A percentile compares a stretch with the other conserved stretches of the same genome.
Evolutionary conservation across 305 asterid genomes (phyloP).

Genomic region (Petunia hybrid): DNA sequence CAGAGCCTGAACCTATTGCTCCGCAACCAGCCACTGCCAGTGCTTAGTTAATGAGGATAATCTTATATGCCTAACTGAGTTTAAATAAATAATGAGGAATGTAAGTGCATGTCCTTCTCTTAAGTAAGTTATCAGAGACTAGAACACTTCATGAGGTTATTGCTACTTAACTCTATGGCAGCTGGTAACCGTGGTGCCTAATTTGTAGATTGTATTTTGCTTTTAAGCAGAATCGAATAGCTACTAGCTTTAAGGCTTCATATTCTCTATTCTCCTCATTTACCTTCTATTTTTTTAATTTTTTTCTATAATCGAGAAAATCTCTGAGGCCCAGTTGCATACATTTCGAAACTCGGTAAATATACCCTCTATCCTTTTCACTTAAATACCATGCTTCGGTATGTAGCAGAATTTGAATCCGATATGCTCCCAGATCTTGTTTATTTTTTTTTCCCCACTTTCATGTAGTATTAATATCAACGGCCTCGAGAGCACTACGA

Average conservation of each 20-base stretch:
- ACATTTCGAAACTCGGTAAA: too few species aligned
- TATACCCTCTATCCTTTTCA: too few species aligned
- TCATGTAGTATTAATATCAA: too few species aligned
- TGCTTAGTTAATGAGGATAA: neutral
- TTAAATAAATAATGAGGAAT: conserved; percentile 13
- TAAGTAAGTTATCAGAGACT: neutral
- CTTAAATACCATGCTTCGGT: too few species aligned
- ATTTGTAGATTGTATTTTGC: neutral
- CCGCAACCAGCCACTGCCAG: conserved; percentile 39
- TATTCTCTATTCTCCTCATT: neutral
- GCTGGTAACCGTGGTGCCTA: neutral
- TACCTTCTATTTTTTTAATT: neutral
- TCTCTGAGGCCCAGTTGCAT: too few species aligned
- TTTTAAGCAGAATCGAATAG: neutral
- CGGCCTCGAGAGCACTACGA: too few species aligned
- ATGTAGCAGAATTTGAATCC: too few species aligned
- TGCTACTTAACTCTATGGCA: neutral
- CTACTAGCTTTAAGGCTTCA: neutral
- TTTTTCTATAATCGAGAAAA: too few species aligned
- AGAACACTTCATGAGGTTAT: neutral
- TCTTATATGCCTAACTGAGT: conserved; percentile 25
- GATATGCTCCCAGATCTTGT: neutral
- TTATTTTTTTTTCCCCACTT: too few species aligned
- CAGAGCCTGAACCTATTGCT: conserved; percentile 53
- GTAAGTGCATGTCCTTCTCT: conserved; percentile 2